Percentiles rank a stretch among this genome's conserved stretches.
Evolutionary conservation across 225 moss, liverwort and hornwort genomes (phyloP).

Genomic region (Bryum argenteum): DNA sequence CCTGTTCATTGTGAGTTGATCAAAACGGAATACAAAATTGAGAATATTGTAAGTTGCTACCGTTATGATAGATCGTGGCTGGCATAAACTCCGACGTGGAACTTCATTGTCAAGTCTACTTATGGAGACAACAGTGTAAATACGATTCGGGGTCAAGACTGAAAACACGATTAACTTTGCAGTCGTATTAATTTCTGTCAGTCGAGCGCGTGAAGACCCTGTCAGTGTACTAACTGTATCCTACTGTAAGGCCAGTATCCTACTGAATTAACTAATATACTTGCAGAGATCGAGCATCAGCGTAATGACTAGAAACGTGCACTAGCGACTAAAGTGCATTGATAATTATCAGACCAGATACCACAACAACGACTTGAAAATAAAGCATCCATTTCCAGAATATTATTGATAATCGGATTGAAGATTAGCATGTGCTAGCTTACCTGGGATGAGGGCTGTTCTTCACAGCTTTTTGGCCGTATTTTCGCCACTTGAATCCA

Average conservation of each 20-base stretch:
- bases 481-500: slow-evolving; percentile 70
- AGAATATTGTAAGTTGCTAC: slow-evolving; percentile 19
- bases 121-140: neutral
- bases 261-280: neutral
- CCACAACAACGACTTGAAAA: neutral
- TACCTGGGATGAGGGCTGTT: slow-evolving; percentile 69
- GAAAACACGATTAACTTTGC: slow-evolving; percentile 13
- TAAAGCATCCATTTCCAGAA: neutral
- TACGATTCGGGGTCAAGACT: neutral
- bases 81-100: slow-evolving; percentile 37
- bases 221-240: slow-evolving; percentile 21
- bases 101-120: slow-evolving; percentile 25
- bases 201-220: slow-evolving; percentile 15
- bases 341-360: neutral
- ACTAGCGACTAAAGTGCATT: neutral
- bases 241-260: neutral
- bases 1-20: slow-evolving; percentile 21
- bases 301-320: neutral
- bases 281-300: slow-evolving; percentile 16
- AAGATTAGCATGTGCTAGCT: neutral
- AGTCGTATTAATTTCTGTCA: slow-evolving; percentile 14
- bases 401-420: neutral
- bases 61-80: slow-evolving; percentile 33
- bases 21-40: slow-evolving; percentile 12
- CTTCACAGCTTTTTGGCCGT: slow-evolving; percentile 67